Evolutionary conservation across 441 rosid genomes (phyloP), one percentile per base, ranked within the genome.

Genomic region (Pelargonium hybrid): DNA sequence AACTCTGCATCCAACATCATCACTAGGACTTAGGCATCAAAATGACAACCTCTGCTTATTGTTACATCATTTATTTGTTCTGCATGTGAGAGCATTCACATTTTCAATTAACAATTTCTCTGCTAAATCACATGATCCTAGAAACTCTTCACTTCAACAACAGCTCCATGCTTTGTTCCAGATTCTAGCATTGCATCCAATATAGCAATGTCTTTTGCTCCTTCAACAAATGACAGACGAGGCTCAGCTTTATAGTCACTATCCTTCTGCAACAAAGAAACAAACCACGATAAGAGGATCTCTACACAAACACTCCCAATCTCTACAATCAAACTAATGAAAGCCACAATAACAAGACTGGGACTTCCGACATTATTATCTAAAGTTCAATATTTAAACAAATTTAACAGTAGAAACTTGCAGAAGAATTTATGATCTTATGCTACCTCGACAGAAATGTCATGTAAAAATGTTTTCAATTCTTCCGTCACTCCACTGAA

Each of bases 131-230:
- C n/a, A n/a, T n/a, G n/a, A n/a, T n/a, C n/a, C n/a, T 82, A 86
- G 74, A 90, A 86, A 69, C 77, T 84, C 71, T 77, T 78, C 71
- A 94, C 89, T 43, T 77, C 82, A 71, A 91, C 85, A 10, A 81
- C 68, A 65, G 84, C 87, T 73, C 98, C 95, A 50, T 77, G 72
- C 43, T 82, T 90, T 41, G 69, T 72, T 75, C 91, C 97, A 37
- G 99, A 94, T 76, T 91, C 97, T 9, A 94, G 96, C 99, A 94
- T 92, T 45, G 98, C 97, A 50, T 89, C 97, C 8, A 94, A 78
- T 70, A 92, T 83, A 54, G 98, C 94, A 62, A 90, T 85, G 41
- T 94, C 99, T 77, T 93, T 85, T 62, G 97, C 98, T 67, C 99
- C 98, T 87, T 94, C 99, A 34, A 82, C 31, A 45, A 79, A 92